phyloP scores from a whole-genome alignment of 495 filamentous ascomycete genomes.

The Lepraria neglecta region DNA sequence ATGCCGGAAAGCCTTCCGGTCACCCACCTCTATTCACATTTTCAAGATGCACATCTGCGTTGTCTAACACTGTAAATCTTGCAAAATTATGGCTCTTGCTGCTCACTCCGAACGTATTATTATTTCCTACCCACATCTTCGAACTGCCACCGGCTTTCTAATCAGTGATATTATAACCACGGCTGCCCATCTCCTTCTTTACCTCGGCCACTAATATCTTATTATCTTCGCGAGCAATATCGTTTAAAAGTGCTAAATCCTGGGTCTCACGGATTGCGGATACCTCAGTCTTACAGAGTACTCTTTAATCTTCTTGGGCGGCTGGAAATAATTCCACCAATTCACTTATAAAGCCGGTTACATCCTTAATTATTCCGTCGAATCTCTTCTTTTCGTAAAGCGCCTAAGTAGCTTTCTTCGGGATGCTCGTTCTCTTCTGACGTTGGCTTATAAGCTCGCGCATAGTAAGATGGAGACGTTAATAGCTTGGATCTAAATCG shows the following conservation, averaged over 20 bases:
- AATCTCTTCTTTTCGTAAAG: conserved; percentile 23
- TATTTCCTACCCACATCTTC: conserved; percentile 10
- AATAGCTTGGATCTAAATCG: conserved; percentile 23
- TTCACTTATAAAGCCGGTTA: conserved; percentile 26
- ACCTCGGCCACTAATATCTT: neutral
- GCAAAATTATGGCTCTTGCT: conserved; percentile 9
- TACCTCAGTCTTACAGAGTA: conserved; percentile 24
- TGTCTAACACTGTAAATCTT: conserved; percentile 1
- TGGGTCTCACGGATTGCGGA: neutral
- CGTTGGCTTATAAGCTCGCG: conserved; percentile 27
- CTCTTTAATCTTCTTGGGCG: conserved; percentile 21
- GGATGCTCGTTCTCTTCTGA: conserved; percentile 23
- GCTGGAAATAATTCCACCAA: conserved; percentile 32
- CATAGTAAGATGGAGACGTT: conserved; percentile 29
- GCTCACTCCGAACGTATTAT: conserved; percentile 7
- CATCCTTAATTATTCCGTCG: conserved; percentile 29
- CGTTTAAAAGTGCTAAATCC: conserved; percentile 6
- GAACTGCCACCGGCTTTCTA: conserved; percentile 4
- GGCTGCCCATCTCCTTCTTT: conserved; percentile 1
- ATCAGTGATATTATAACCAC: neutral
- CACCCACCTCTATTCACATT: neutral
- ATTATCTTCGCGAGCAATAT: conserved; percentile 3
- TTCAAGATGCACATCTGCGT: neutral
- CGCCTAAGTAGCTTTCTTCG: conserved; percentile 19
- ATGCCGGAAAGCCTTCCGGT: neutral